Percentiles rank a stretch among this genome's conserved stretches.
Evolutionary conservation across 2,329 filamentous ascomycete genomes (phyloP).

Genomic region (Penicillium oxalicum): DNA sequence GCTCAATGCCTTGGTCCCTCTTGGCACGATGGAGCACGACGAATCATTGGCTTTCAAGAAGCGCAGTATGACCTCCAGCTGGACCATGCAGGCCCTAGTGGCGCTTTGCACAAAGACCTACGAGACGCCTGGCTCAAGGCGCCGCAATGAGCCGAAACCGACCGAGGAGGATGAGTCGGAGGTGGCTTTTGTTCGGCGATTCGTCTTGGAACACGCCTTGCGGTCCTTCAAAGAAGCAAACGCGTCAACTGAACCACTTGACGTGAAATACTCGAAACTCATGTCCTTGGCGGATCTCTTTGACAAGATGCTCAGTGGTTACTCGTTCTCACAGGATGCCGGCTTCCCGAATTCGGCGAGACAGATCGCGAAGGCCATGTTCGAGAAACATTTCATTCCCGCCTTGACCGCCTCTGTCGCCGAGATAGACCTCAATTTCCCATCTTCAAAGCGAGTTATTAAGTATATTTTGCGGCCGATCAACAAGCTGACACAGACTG

Average conservation of each 20-base stretch:
- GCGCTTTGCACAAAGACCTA: constrained; percentile 82
- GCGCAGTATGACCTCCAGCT: constrained; percentile 73
- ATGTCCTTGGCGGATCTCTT: constrained; percentile 86
- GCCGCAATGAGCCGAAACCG: constrained; percentile 41
- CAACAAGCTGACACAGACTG: constrained; percentile 78
- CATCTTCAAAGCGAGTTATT: constrained; percentile 84
- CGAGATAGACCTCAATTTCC: constrained; percentile 92
- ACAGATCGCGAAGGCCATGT: constrained; percentile 91
- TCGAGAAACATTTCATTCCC: constrained; percentile 91
- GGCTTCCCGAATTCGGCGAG: constrained; percentile 58
- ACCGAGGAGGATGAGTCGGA: constrained; percentile 39
- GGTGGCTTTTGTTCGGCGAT: constrained; percentile 85
- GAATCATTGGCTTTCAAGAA: constrained; percentile 78
- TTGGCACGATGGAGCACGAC: constrained; percentile 61
- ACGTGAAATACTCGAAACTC: constrained; percentile 81
- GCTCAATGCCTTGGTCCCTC: constrained; percentile 68
- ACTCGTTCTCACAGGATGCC: constrained; percentile 54
- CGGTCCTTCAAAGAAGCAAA: constrained; percentile 88
- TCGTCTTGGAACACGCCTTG: constrained; percentile 87
- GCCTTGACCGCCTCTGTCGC: constrained; percentile 87
- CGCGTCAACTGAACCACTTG: constrained; percentile 69
- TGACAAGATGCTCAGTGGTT: constrained; percentile 81
- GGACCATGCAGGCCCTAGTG: constrained; percentile 80
- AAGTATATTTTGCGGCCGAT: constrained; percentile 93
- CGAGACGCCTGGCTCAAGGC: constrained; percentile 60